These are phyloP conservation scores for Diversispora eburnea DNA, from an alignment of 192 early-diverging fungal species.

Conservation along the genomic window DNA sequence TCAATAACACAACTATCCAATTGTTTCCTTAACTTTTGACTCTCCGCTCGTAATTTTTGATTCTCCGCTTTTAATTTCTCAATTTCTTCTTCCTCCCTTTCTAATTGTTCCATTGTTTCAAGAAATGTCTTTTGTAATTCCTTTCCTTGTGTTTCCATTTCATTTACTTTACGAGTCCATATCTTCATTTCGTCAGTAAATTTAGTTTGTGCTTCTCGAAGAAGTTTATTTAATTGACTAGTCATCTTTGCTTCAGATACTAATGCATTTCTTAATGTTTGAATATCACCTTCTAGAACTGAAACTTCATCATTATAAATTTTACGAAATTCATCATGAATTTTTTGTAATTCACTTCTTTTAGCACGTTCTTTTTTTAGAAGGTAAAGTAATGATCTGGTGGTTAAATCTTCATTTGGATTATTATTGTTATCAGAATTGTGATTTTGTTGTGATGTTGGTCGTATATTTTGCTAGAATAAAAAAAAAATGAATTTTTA, in stretches of 20 bases:
- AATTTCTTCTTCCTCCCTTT: slow-evolving; percentile 24
- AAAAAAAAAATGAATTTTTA: not conserved
- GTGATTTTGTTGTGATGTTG: not conserved
- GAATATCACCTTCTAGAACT: slow-evolving; percentile 19
- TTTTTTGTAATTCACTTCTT: slow-evolving; percentile 19
- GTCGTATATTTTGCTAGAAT: not conserved
- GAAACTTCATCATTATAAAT: slow-evolving; percentile 19
- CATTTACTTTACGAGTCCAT: slow-evolving; percentile 22
- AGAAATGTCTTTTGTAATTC: slow-evolving; percentile 27
- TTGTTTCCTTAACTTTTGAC: slow-evolving; percentile 11
- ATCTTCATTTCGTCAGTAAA: slow-evolving; percentile 23
- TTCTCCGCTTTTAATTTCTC: slow-evolving; percentile 15
- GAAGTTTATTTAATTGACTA: slow-evolving; percentile 25
- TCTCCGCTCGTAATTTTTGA: slow-evolving; percentile 15
- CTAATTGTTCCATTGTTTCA: slow-evolving; percentile 18
- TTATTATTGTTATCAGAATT: not conserved
- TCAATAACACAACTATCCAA: slow-evolving; percentile 1
- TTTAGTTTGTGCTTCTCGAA: slow-evolving; percentile 19
- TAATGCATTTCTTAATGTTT: slow-evolving; percentile 14
- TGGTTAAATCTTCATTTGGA: slow-evolving; percentile 2
- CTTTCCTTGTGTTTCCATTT: slow-evolving; percentile 27
- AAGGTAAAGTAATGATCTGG: slow-evolving; percentile 18
- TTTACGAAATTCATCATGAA: slow-evolving; percentile 24
- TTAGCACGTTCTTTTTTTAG: slow-evolving; percentile 26
- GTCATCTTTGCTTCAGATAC: slow-evolving; percentile 14